Conservation (phyloP, 2,329 filamentous ascomycete genomes). For the Bipolaris sorokiniana region DNA sequence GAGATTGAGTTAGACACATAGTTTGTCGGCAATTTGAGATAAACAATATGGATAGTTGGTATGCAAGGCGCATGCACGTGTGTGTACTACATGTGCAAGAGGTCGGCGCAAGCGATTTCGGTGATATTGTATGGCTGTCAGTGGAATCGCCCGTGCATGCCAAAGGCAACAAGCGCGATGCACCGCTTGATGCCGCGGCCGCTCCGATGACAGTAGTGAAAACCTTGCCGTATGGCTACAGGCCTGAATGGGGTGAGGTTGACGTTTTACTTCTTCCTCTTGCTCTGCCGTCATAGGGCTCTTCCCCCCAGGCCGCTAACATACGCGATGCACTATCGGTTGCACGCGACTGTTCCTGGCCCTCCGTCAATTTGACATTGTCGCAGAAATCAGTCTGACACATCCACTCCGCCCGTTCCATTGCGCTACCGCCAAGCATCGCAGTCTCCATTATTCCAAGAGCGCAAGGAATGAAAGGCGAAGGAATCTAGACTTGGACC, state of each 20-base stretch:
- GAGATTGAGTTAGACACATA: conserved; percentile 13
- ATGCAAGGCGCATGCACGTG: conserved; percentile 1
- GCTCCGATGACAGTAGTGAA: neutral
- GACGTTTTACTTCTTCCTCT: neutral
- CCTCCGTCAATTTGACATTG: neutral
- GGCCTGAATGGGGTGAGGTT: neutral
- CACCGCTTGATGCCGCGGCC: conserved; percentile 10
- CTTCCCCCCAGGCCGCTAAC: neutral
- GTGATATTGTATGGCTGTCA: neutral
- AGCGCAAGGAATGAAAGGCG: neutral
- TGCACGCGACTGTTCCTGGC: neutral
- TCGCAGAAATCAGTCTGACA: neutral
- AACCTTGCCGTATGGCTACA: neutral
- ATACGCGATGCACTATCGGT: neutral
- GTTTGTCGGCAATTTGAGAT: conserved; percentile 13
- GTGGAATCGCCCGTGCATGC: conserved; percentile 9
- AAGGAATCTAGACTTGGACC: neutral
- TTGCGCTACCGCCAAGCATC: neutral
- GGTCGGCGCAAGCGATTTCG: neutral
- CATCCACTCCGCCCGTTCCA: neutral
- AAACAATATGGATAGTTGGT: neutral
- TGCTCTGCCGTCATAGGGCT: neutral
- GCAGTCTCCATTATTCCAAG: neutral
- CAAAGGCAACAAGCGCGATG: conserved; percentile 10
- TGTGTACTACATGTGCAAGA: no score